Evolutionary conservation across 176 grass and related monocot species (phyloP), one percentile per base, ranked within the genome.

Genomic region (Dactylis glomerata): DNA sequence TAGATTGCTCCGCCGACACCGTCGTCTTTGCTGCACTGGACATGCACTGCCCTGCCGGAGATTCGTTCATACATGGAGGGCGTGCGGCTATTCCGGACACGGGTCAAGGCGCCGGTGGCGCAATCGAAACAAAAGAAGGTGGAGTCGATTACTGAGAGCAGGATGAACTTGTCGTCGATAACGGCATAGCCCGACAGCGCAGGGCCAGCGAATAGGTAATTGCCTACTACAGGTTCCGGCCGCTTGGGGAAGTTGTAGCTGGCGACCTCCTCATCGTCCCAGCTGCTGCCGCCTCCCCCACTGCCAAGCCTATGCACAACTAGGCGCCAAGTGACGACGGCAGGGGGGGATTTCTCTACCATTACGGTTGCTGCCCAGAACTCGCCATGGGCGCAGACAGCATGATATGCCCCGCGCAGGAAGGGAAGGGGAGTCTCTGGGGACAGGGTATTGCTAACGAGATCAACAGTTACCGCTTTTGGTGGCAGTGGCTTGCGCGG

Each of bases 91-190:
- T 36, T 70, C 3, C 0, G 67, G 1, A 70, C 22, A 26, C 67
- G 67, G 36, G 37, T 42, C 67, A 70, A 24, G 67, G 67, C 24
- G 22, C 67, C 36, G 67, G 37, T 70, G 20, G 20, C 20, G 67
- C 20, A 69, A 23, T 41, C 41, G 36, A 69, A 69, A n/a, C 67
- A 69, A n/a, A 69, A 69, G 67, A 69, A 69, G 36, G 67, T 69
- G 67, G 4, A 2, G 11, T 41, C 67, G 10, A 42, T 13, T 10
- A 70, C 1, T 1, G 67, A 70, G n/a, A 70, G 67, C 22, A 70
- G 37, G 22, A 70, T 70, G 67, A 15, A 70, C 37, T 70, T 41
- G 37, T 70, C 22, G 22, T 70, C 5, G 37, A 70, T 24, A n/a
- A 70, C 67, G 0, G 22, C 37, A 0, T 70, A 70, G 67, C 67